Evolutionary conservation across 2,329 filamentous ascomycete species (phyloP).

Genomic region (Graphium sp.): DNA sequence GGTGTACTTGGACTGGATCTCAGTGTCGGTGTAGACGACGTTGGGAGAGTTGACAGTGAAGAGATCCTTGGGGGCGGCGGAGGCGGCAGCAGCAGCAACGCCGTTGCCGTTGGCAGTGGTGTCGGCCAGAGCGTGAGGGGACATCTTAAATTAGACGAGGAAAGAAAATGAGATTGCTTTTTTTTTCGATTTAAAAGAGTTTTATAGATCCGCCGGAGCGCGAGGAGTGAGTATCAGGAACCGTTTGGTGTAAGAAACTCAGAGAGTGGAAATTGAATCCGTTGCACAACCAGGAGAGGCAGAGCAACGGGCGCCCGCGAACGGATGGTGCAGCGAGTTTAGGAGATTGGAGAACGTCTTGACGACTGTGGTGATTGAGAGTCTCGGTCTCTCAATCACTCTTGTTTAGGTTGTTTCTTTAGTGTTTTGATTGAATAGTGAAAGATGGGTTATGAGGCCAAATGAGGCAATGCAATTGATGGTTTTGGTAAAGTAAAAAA

Average conservation of each 20-base stretch:
- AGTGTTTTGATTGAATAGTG: too few species aligned
- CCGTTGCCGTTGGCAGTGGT: slow-evolving; percentile 32
- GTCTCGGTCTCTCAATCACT: slow-evolving; percentile 30
- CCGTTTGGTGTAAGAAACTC: neutral
- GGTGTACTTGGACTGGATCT: slow-evolving; percentile 87
- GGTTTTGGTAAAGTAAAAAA: too few species aligned
- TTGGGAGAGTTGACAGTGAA: slow-evolving; percentile 89
- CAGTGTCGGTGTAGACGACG: slow-evolving; percentile 72
- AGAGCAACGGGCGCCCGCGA: slow-evolving; percentile 91
- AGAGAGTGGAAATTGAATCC: slow-evolving; percentile 31
- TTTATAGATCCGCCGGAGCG: too few species aligned
- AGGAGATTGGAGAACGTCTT: slow-evolving; percentile 98
- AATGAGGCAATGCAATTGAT: too few species aligned
- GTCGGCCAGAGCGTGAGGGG: slow-evolving; percentile 66
- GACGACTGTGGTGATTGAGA: slow-evolving; percentile 49
- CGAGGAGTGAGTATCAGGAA: slow-evolving; percentile 5
- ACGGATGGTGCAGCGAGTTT: slow-evolving; percentile 93
- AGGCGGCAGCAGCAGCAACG: slow-evolving; percentile 22
- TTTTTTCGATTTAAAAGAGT: too few species aligned
- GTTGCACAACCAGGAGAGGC: slow-evolving; percentile 71
- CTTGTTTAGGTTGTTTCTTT: too few species aligned
- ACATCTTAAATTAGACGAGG: slow-evolving; percentile 45
- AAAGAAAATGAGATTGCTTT: slow-evolving; percentile 8
- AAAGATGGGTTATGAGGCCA: too few species aligned
- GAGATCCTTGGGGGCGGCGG: slow-evolving; percentile 35